Evolutionary conservation across 2,329 filamentous ascomycete species (phyloP).

Genomic region (Herpomyces periplanetae): DNA sequence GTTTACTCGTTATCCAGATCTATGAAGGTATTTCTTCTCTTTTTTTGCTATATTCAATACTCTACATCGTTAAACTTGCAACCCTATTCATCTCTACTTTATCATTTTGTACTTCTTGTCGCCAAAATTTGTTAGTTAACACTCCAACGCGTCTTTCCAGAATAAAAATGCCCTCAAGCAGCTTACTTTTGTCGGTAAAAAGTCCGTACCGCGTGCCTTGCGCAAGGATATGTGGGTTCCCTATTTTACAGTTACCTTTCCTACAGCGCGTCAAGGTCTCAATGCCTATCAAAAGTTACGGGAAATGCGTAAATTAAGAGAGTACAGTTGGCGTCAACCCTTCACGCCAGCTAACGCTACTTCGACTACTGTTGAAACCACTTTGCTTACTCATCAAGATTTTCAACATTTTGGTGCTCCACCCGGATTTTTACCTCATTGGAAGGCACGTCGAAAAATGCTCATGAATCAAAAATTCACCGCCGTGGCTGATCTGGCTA

Average conservation of each 20-base stretch:
- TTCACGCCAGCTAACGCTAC: conserved; percentile 10
- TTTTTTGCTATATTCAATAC: neutral
- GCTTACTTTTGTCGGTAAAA: conserved; percentile 20
- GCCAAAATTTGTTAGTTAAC: neutral
- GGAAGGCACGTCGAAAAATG: conserved; percentile 12
- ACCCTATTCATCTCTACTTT: conserved; percentile 1
- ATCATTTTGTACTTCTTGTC: neutral
- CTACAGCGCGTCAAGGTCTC: conserved; percentile 12
- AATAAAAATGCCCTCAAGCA: conserved; percentile 15
- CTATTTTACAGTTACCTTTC: conserved; percentile 17
- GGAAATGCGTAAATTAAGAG: conserved; percentile 18
- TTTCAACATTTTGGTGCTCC: conserved; percentile 9
- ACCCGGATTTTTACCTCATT: conserved; percentile 10
- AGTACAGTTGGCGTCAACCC: conserved; percentile 15
- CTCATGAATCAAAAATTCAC: conserved; percentile 25
- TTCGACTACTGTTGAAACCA: conserved; percentile 7
- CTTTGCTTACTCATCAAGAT: conserved; percentile 9
- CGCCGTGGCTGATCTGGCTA: conserved; percentile 17
- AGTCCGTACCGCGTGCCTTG: conserved; percentile 15
- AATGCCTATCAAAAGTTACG: conserved; percentile 16
- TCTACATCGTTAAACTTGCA: conserved; percentile 1
- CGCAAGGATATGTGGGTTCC: conserved; percentile 22
- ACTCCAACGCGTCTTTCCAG: conserved; percentile 6
- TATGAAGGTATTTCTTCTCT: conserved; percentile 11
- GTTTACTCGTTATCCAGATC: conserved; percentile 18